Percentiles rank a stretch among this genome's conserved stretches.
Conservation (phyloP, 2,329 filamentous ascomycete species). For the Fusarium sp. region DNA sequence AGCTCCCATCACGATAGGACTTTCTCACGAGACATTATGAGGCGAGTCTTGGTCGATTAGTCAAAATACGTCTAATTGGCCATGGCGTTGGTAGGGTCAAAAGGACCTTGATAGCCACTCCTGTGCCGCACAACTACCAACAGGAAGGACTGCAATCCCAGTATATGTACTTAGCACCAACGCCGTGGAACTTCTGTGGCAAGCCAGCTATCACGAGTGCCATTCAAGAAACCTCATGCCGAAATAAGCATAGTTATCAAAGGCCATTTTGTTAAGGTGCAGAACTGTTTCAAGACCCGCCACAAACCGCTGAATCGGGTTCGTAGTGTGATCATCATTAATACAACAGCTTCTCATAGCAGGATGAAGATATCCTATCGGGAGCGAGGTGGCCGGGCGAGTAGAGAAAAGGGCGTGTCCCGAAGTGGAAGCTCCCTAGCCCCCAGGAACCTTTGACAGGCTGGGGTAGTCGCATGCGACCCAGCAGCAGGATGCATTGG, state of each 20-base stretch:
- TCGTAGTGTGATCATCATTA: neutral
- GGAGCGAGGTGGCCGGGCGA: neutral
- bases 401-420: slow-evolving; percentile 8
- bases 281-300: slow-evolving; percentile 1
- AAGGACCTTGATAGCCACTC: slow-evolving; percentile 1
- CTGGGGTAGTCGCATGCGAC: slow-evolving; percentile 16
- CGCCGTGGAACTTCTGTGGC: slow-evolving; percentile 12
- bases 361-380: neutral
- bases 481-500: neutral
- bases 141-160: neutral
- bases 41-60: neutral
- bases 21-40: neutral
- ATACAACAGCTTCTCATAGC: neutral
- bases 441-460: slow-evolving; percentile 34
- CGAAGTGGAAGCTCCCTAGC: slow-evolving; percentile 32
- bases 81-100: slow-evolving; percentile 6
- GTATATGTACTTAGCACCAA: neutral
- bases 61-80: neutral
- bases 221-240: neutral
- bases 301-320: neutral
- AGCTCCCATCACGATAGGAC: neutral
- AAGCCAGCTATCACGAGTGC: slow-evolving; percentile 1
- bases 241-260: slow-evolving; percentile 1
- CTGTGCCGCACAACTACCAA: slow-evolving; percentile 13
- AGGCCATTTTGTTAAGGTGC: slow-evolving; percentile 16